phyloP scores from a whole-genome alignment of 257 asterid genomes.

The Jaltomata sinuosa region DNA sequence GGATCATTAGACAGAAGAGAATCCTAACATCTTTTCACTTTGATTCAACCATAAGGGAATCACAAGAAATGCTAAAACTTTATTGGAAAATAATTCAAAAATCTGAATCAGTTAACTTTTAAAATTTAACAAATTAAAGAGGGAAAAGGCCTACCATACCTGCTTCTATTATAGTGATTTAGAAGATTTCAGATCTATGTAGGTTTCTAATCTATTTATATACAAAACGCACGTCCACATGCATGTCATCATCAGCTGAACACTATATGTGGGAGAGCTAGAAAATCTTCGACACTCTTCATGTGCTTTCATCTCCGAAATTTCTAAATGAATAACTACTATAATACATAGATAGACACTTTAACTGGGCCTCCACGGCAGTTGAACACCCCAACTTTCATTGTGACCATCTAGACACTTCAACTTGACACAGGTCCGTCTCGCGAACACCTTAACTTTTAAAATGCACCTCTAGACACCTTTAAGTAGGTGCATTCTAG shows the following conservation, averaged over 20 bases:
- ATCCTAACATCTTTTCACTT: neutral
- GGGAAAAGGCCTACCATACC: neutral
- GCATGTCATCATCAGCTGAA: conserved; percentile 55
- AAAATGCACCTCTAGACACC: too few species aligned
- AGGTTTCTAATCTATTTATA: conserved; percentile 34
- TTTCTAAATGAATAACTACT: conserved; percentile 61
- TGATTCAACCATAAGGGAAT: neutral
- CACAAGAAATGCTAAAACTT: neutral
- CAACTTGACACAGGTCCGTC: too few species aligned
- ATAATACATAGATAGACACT: too few species aligned
- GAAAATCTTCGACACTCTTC: conserved; percentile 71
- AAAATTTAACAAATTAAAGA: neutral
- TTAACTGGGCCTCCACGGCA: too few species aligned
- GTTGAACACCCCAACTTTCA: too few species aligned
- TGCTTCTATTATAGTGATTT: neutral
- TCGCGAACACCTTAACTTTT: too few species aligned
- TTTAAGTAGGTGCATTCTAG: too few species aligned
- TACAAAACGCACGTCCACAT: conserved; percentile 62
- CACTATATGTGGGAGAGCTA: conserved; percentile 50
- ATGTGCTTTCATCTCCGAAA: conserved; percentile 71
- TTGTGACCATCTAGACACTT: too few species aligned
- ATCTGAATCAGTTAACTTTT: neutral
- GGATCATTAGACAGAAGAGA: neutral
- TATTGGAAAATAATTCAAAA: neutral
- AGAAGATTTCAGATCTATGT: neutral